Base-by-base conservation (phyloP, 176 grass and related monocot species). In the Juncus inflexus region DNA sequence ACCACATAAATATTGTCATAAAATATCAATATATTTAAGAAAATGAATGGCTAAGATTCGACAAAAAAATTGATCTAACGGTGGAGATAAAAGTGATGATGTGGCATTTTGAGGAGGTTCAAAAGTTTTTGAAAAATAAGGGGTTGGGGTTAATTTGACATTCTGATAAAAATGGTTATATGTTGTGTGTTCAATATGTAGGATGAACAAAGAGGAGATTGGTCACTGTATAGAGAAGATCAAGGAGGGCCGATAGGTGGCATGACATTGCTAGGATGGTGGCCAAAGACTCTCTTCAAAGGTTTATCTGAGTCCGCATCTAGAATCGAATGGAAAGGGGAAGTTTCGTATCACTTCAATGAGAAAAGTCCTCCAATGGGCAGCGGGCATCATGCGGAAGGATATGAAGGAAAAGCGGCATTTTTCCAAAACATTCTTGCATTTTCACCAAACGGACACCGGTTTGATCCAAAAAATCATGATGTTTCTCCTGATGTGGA, bases 321-420 rank as follows among this genome's bases (percentile, higher is more conserved):
- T 56, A 3, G 3, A 62, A 43, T 57, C 14, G 49, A 65, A 55
- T 63, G 35, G 55, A 54, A 28, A 2, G 76, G 69, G 39, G 71
- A 36, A 5, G 69, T 84, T 4, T 10, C 11, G 10, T 65, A 74
- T 4, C 55, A 3, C 12, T 7, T 13, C 6, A 50, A 50, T 7
- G 70, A 40, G 5, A 52, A 4, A 39, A 69, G 80, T 35, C 80
- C 80, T 63, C 42, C 74, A 8, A 83, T 83, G 80, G 80, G 80
- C 5, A 83, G 74, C 7, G 80, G 80, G 2, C 74, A 83, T 40
- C 66, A 64, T 13, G 52, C 74, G 0, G 16, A 35, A 7, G 52
- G 77, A 7, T 40, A 13, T 9, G 63, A 75, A 6, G 58, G 10
- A 65, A 83, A 54, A 65, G 60, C 67, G 4, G 74, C 74, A 8